Base-by-base conservation (phyloP, 2,329 filamentous ascomycete genomes). In the Pseudocercospora cruenta region DNA sequence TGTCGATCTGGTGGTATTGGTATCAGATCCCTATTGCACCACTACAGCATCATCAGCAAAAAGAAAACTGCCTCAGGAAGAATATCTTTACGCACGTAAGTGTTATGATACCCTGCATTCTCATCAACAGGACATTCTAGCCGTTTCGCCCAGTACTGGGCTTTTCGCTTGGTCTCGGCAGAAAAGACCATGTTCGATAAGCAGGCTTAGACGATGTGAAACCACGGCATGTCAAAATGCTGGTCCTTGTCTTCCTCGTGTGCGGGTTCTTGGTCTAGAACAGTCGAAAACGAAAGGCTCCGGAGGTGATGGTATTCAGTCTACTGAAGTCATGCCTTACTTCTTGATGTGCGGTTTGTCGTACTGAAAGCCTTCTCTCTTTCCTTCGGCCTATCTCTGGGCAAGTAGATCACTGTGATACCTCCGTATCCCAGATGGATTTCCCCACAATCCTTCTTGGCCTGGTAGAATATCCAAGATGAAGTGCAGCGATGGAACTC, bases 1-100 rank as follows among this genome's bases (percentile, higher is more conserved):
- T 58, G 59, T 12, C 62, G 64, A 33, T 39, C 33, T n/a, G 43
- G 22, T 21, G 64, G 64, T 24, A 60, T 65, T 10, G 67, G 67
- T n/a, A 65, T 69, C 5, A 69, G 55, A 21, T 67, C 67, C 21
- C 60, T 58, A 59, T 68, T 66, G 39, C 67, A 66, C 49, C 49
- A 53, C 51, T 54, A n/a, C 16, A 3, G 3, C 12, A 12, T 21
- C 19, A 22, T 51, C 19, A 51, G 47, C 47, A 24, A 51, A 49
- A 9, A 24, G 12, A 10, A 21, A 2, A 10, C 22, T 3, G 36
- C 36, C 36, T 24, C 47, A 51, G 5, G 6, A 21, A 1, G 45
- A 10, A 7, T 12, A 3, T 19, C 12, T 24, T 12, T 24, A 31
- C 24, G 31, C 64, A 59, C 22, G 61, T 62, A 66, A 8, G 64